Evolutionary conservation across 2,329 filamentous ascomycete species (phyloP), one percentile per base, ranked within the genome.

Genomic region (Exophiala xenobiotica): DNA sequence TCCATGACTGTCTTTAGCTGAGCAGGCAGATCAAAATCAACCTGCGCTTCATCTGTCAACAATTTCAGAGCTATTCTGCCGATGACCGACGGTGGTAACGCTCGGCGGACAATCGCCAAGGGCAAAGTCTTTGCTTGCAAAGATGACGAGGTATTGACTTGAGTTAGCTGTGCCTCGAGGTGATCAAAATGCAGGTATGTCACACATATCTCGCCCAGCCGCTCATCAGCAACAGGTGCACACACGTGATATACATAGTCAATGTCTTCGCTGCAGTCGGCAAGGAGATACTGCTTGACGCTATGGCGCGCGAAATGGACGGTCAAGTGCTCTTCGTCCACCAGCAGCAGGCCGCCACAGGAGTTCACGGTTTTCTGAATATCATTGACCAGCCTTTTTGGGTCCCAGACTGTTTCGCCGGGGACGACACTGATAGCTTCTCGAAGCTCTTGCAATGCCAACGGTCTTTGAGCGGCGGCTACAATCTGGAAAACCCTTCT

Each of bases 271-370:
- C 18, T 18, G 12, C 14, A 12, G 19, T 47, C 4, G 14, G 49
- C 43, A 12, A 52, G 23, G 7, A 56, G 24, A 20, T 49, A 46
- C 26, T 50, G 46, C 29, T 37, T 42, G 29, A 56, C 42, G 31
- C 50, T 53, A 33, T 56, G 46, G 39, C 54, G 54, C 7, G 27
- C 51, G 26, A 52, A 56, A 19, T 39, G 54, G 6, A 56, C 46
- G 2, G 53, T 39, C 3, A n/a, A 33, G n/a, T 53, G 29, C 26
- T 60, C 60, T 46, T 62, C 60, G 12, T 61, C 60, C 3, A 56
- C 33, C 35, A 49, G 44, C 19, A 48, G 31, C 4, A 61, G 33
- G 7, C 59, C 56, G 6, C 48, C 53, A 29, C 59, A 62, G 12
- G 18, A 27, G 37, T 18, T 19, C 11, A 60, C 26, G 7, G 18